Base-by-base conservation (phyloP, 2,329 filamentous ascomycete species). In the Huntiella savannae region DNA sequence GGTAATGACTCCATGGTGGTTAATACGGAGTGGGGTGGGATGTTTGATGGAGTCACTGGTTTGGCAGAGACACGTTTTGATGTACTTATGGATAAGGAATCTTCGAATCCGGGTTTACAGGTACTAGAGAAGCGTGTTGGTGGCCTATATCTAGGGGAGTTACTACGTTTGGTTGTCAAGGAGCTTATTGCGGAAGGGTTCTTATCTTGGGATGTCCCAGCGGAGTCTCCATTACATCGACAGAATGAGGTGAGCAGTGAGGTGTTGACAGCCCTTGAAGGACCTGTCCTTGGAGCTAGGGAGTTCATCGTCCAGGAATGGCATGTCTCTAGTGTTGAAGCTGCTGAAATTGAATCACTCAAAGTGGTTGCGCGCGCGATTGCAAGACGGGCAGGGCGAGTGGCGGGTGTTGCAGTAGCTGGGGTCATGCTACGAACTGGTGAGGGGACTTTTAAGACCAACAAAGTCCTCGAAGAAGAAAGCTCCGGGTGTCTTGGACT, bases 71-170 rank as follows among this genome's bases (percentile, higher is more conserved):
- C 80, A 0, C 61, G 67, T 2, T 85, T 80, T 57, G 82, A 87
- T 57, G 57, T 63, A 33, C 67, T 70, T 45, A 67, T 87, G 12
- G 81, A 87, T 57, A 62, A 62, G 10, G 73, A 75, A 41, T 81
- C 74, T 45, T 70, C 75, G 52, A 85, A 87, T 57, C 80, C 79
- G 0, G 79, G 79, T 8, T 73, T 82, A 44, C 82, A 87, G 56
- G 82, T 85, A 71, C 84, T 86, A 53, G 82, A 87, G 62, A 87
- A 87, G 64, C 75, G 79, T 35, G 72, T 86, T n/a, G 83, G 78
- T 0, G 82, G 82, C 51, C 80, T 87, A 74, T 87, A 87, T 60
- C 60, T 87, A 43, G 82, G 82, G 11, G 82, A 87, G 57, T 77
- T 87, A 35, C 66, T 86, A 41, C 71, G 82, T 39, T 68, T 76